A percentile compares a stretch with the other conserved stretches of the same genome.
Conservation (phyloP, 1,284 basidiomycete genomes). For the Vanrija sp. region DNA sequence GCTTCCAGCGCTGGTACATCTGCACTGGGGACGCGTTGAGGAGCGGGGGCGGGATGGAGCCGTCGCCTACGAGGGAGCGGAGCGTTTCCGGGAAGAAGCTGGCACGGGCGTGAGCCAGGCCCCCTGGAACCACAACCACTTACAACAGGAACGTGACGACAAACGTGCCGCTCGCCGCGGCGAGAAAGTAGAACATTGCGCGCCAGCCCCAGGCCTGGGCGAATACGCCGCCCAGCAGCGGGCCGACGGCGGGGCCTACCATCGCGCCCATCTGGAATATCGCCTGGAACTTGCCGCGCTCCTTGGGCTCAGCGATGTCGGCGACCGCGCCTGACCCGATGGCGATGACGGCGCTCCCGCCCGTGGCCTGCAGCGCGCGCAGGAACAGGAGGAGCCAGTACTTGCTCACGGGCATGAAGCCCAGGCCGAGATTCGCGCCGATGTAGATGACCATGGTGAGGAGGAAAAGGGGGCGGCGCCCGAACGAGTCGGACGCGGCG, state of each 20-base stretch:
- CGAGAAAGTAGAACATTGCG: slow-evolving; percentile 40
- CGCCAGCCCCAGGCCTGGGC: slow-evolving; percentile 16
- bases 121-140: background rate
- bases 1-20: slow-evolving; percentile 22
- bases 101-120: background rate
- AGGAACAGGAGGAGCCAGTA: slow-evolving; percentile 46
- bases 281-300: slow-evolving; percentile 43
- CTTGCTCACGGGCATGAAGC: slow-evolving; percentile 35
- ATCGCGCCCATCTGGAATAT: slow-evolving; percentile 28
- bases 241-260: slow-evolving; percentile 17
- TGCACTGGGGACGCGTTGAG: slow-evolving; percentile 32
- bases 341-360: slow-evolving; percentile 43
- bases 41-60: slow-evolving; percentile 43
- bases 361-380: slow-evolving; percentile 42
- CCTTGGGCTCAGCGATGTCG: slow-evolving; percentile 45
- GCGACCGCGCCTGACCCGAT: slow-evolving; percentile 44
- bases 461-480: slow-evolving; percentile 43
- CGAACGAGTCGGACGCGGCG: slow-evolving; percentile 36
- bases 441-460: slow-evolving; percentile 43
- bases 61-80: slow-evolving; percentile 45
- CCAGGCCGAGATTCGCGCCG: slow-evolving; percentile 42
- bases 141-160: slow-evolving; percentile 23
- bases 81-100: slow-evolving; percentile 47
- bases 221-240: slow-evolving; percentile 34
- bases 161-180: background rate